Conservation (phyloP, 768 basidiomycete species). For the Russula abietina region DNA sequence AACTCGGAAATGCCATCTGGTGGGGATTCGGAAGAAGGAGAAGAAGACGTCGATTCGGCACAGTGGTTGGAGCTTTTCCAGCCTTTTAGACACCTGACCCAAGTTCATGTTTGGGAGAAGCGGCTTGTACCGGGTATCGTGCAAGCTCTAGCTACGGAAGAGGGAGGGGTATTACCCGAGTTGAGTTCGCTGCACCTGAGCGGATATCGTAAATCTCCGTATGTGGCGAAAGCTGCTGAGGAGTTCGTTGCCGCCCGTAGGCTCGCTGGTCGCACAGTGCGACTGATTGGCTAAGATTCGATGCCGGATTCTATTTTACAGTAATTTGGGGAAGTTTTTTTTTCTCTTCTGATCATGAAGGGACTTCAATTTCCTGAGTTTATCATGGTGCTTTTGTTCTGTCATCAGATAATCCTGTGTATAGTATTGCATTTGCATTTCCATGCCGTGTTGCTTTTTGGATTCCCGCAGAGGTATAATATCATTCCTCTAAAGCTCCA, state of each 20-base stretch:
- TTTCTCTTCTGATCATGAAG: too few species aligned
- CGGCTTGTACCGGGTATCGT: neutral
- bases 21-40: neutral
- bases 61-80: slow-evolving; percentile 9
- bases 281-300: neutral
- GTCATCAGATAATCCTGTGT: too few species aligned
- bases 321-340: too few species aligned
- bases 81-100: neutral
- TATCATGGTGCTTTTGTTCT: too few species aligned
- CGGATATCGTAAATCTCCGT: neutral
- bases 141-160: neutral
- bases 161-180: neutral
- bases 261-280: neutral
- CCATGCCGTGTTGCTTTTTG: neutral
- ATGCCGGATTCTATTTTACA: too few species aligned
- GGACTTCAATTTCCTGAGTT: too few species aligned
- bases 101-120: neutral
- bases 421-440: too few species aligned
- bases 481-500: neutral
- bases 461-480: neutral
- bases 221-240: neutral
- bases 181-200: neutral
- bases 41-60: neutral
- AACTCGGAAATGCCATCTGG: neutral
- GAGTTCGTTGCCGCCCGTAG: neutral